phyloP scores from a whole-genome alignment of 2,329 filamentous ascomycete species.

The Penicillium sp. region DNA sequence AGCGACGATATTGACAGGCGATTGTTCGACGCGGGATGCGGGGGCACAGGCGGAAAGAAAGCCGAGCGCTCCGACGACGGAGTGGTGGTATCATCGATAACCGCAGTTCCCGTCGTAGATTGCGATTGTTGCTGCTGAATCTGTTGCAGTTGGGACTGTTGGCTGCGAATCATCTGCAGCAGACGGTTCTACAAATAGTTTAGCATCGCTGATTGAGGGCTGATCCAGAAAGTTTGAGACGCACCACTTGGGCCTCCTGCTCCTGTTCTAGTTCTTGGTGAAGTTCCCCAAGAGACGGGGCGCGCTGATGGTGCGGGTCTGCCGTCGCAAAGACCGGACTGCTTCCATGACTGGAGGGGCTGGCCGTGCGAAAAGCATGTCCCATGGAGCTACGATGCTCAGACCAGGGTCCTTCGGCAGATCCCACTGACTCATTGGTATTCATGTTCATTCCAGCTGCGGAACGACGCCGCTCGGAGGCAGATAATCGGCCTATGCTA shows the following conservation, averaged over 20 bases:
- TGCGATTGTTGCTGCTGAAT: slow-evolving; percentile 28
- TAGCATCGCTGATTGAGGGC: no score
- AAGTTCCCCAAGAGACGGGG: slow-evolving; percentile 46
- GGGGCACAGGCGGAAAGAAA: slow-evolving; percentile 32
- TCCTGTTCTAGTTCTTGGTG: slow-evolving; percentile 49
- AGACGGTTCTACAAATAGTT: slow-evolving; percentile 42
- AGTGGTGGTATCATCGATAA: slow-evolving; percentile 41
- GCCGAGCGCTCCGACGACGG: slow-evolving; percentile 41
- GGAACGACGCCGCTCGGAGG: slow-evolving; percentile 42
- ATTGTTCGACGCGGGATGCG: slow-evolving; percentile 25
- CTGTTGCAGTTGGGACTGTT: slow-evolving; percentile 44
- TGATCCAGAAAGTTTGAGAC: slow-evolving; percentile 9
- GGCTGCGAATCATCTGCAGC: slow-evolving; percentile 46
- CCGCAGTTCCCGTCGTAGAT: slow-evolving; percentile 24
- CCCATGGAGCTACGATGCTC: slow-evolving; percentile 38
- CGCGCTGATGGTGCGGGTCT: slow-evolving; percentile 45
- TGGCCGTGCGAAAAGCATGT: slow-evolving; percentile 38
- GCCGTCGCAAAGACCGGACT: slow-evolving; percentile 41
- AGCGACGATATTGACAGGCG: slow-evolving; percentile 34
- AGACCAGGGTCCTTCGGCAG: slow-evolving; percentile 30
- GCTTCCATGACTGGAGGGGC: slow-evolving; percentile 41
- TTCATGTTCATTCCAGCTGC: slow-evolving; percentile 37
- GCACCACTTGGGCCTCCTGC: slow-evolving; percentile 48
- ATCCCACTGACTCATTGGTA: slow-evolving; percentile 30
- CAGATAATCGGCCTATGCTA: slow-evolving; percentile 33